Evolutionary conservation across 768 basidiomycete species (phyloP).

Genomic region (Suillus weaverae): DNA sequence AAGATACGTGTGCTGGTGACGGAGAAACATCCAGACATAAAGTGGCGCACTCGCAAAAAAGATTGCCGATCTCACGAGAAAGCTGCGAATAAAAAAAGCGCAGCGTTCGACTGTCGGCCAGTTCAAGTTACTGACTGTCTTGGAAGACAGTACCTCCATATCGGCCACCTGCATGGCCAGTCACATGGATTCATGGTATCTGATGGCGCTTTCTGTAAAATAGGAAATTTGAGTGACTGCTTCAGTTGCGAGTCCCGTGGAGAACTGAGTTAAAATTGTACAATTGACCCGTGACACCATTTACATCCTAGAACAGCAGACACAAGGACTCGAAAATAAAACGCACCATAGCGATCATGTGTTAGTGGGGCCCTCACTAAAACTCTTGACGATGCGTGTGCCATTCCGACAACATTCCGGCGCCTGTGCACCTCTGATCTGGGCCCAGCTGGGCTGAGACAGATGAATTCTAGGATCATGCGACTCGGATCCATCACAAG

Average conservation of each 20-base stretch:
- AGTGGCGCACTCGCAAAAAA: neutral
- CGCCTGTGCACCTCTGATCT: neutral
- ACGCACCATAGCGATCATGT: neutral
- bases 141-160: neutral
- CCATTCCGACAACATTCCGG: neutral
- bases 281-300: neutral
- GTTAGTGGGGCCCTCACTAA: neutral
- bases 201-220: neutral
- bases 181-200: neutral
- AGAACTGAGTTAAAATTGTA: conserved; percentile 1
- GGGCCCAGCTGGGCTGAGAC: neutral
- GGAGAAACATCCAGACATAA: neutral
- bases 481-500: neutral
- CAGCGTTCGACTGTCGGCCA: neutral
- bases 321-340: neutral
- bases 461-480: neutral
- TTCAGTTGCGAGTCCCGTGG: neutral
- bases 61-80: neutral
- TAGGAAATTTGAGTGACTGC: neutral
- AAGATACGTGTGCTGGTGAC: neutral
- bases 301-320: neutral
- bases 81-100: neutral
- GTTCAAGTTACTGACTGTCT: neutral
- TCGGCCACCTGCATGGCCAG: conserved; percentile 6
- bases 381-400: neutral